A percentile compares a stretch with the other conserved stretches of the same genome.
phyloP scores from a whole-genome alignment of 345 rosid species.

The Rhodamnia rubescens region DNA sequence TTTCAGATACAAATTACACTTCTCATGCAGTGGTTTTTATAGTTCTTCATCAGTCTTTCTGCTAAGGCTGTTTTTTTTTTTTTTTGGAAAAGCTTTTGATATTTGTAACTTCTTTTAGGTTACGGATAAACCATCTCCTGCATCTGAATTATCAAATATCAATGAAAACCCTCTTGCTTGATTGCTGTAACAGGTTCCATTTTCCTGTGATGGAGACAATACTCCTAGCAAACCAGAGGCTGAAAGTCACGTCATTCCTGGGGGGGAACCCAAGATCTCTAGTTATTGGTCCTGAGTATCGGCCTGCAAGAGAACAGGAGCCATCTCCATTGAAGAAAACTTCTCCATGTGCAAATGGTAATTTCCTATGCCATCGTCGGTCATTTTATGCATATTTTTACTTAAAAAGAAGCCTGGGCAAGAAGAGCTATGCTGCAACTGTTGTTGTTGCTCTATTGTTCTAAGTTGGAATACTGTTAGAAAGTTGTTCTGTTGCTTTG shows the following conservation, averaged over 20 bases:
- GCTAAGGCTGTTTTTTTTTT: too few relatives aligned
- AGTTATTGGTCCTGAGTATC: constrained; percentile 52
- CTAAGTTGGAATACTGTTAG: background rate
- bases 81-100: too few relatives aligned
- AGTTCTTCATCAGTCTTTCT: too few relatives aligned
- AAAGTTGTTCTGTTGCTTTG: too few relatives aligned
- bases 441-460: too few relatives aligned
- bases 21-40: too few relatives aligned
- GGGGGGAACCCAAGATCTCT: constrained; percentile 83
- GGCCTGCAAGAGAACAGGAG: constrained; percentile 7
- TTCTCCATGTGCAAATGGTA: constrained; percentile 3
- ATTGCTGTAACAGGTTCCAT: constrained; percentile 54
- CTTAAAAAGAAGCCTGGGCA: constrained; percentile 4
- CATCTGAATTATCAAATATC: background rate
- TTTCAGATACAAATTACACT: too few relatives aligned
- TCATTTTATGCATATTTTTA: background rate
- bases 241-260: constrained; percentile 46
- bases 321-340: constrained; percentile 24
- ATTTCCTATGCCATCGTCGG: background rate
- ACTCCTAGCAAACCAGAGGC: constrained; percentile 65
- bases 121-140: too few relatives aligned
- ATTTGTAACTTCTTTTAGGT: too few relatives aligned
- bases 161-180: background rate
- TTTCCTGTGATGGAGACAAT: constrained; percentile 65
- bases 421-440: background rate